Base-by-base conservation (phyloP, 352 stramenopile genomes). In the Globisporangium solare region DNA sequence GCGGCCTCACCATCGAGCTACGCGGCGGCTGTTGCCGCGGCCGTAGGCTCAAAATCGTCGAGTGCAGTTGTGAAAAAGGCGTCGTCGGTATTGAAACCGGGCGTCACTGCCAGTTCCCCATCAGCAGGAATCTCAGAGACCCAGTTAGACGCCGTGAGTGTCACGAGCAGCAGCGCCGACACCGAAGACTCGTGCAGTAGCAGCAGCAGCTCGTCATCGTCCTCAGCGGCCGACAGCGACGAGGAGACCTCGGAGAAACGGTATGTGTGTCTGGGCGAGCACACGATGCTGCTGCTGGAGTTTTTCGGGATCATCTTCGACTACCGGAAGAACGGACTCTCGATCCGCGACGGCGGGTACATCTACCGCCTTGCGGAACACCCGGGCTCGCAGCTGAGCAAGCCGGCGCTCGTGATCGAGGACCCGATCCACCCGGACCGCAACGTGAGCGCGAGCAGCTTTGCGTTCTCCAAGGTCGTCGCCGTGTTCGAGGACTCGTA, bases 291-390 rank as follows among this genome's bases (percentile, higher is more conserved):
- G 66, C 75, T 95, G 39, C 73, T 95, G 32, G 85, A 95, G 65
- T 92, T 92, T 60, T 95, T 88, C 45, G 85, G 85, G 22, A 85
- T 88, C 31, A 71, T 92, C 39, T 95, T 95, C 58, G 77, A 95
- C 67, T 93, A 92, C 61, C 71, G 71, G 54, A 88, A 86, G 64
- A 92, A 92, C 60, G 83, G 85, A 0, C 58, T 94, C 14, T 92
- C 80, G n/a, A 74, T 95, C 39, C 85, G 85, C 21, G 81, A 95
- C 43, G 83, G 83, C 40, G 85, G 85, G 24, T 95, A 93, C 62
- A 91, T 93, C 54, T 95, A 92, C 66, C 70, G 83, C 1, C 68
- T 93, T 7, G 82, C 80, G 0, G 83, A 87, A 48, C 71, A 73
- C 54, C 60, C 73, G 27, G 63, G 66, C 37, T 50, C 58, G 15